Evolutionary conservation across 768 basidiomycete species (phyloP), one percentile per base, ranked within the genome.

Genomic region (Pleurotus tuoliensis): DNA sequence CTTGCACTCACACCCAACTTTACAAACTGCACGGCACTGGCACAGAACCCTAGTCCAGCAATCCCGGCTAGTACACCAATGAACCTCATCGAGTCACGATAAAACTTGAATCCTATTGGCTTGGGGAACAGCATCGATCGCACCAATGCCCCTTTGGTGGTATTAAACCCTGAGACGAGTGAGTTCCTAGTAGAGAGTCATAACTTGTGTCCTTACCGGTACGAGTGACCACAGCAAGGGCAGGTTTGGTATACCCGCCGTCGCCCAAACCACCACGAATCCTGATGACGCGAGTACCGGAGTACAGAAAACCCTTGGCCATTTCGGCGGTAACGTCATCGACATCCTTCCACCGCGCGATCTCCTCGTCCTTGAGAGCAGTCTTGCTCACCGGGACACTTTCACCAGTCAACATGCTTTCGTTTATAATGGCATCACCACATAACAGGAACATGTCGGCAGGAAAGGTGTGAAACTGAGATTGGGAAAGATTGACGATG

Each of bases 341-440:
- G 58, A 77, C 76, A 39, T 86, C 82, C 62, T 71, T 81, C 92
- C 90, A 94, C 60, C 74, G 79, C 43, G 71, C 67, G 41, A 98
- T 77, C 52, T 87, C 87, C 24, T 87, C 87, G 61, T 93, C 89
- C 65, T 87, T 93, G 57, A 88, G 81, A 0, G 95, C 89, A 16
- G 82, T 71, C 68, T 99, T 99, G 68, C 91, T 91, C 51, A 99
- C 93, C 2, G 97, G 97, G 0, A 99, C 92, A 61, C 94, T 97
- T 72, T 99, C 97, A 11, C 97, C 97, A 0, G 97, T 98, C 20
- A 99, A 82, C 97, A 99, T 98, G 60, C 94, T 96, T 73, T 99
- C 97, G 68, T 98, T 98, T 50, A 98, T 89, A 57, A 99, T 96
- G 1, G 94, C 94, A 69, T 99, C 97, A 1, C 97, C 97, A 1